A percentile compares a stretch with the other conserved stretches of the same genome.
phyloP scores from a whole-genome alignment of 1,284 basidiomycete genomes.

The Irpex sp. region DNA sequence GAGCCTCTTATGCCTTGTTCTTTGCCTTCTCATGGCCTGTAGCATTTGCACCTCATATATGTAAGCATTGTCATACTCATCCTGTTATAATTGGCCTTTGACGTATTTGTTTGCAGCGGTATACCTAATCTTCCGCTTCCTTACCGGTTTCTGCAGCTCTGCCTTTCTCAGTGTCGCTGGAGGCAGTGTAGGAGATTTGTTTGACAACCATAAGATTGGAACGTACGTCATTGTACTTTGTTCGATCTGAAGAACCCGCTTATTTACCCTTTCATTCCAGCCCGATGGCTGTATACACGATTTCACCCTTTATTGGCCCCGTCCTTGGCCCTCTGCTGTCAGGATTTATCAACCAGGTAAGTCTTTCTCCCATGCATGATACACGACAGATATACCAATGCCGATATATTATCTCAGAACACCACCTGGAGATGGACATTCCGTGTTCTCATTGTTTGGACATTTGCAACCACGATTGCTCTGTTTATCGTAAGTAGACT shows the following conservation, averaged over 20 bases:
- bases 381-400: not conserved
- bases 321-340: conserved; percentile 47
- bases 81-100: not conserved
- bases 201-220: conserved; percentile 58
- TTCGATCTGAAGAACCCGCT: not conserved
- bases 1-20: conserved; percentile 34
- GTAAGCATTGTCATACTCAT: conserved; percentile 20
- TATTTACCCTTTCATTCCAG: conserved; percentile 29
- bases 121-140: conserved; percentile 66
- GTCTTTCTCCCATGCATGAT: conserved; percentile 8
- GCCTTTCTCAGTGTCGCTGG: conserved; percentile 82
- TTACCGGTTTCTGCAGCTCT: conserved; percentile 66
- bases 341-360: conserved; percentile 43
- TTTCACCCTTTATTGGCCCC: conserved; percentile 75
- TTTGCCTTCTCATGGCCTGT: conserved; percentile 50
- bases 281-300: conserved; percentile 76
- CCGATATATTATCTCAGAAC: conserved; percentile 33
- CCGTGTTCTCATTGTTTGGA: conserved; percentile 64
- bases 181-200: conserved; percentile 76
- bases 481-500: conserved; percentile 43
- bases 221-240: conserved; percentile 41
- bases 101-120: conserved; percentile 35
- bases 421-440: conserved; percentile 80
- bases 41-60: conserved; percentile 47
- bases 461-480: conserved; percentile 41